These are phyloP conservation scores for Malassezia yamatoensis DNA, from an alignment of 1,284 basidiomycete species.

Conservation along the genomic window DNA sequence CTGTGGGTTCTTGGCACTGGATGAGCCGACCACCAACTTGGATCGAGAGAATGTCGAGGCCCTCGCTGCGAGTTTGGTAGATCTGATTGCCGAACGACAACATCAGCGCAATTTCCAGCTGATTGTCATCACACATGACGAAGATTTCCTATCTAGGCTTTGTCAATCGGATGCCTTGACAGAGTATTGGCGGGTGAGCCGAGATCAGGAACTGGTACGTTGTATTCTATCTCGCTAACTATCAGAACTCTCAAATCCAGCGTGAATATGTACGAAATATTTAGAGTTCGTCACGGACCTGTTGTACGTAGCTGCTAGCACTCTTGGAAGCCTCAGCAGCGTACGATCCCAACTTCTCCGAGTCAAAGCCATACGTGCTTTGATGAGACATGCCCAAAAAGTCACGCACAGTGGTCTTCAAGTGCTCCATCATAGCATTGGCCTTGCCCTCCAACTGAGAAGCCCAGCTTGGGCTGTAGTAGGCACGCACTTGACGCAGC, in stretches of 20 bases:
- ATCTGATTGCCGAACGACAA: constrained; percentile 50
- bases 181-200: constrained; percentile 41
- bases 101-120: constrained; percentile 84
- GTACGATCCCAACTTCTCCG: constrained; percentile 12
- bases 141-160: constrained; percentile 38
- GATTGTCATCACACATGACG: constrained; percentile 64
- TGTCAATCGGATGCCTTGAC: constrained; percentile 37
- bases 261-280: constrained; percentile 8
- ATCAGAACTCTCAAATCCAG: constrained; percentile 9
- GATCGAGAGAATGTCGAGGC: constrained; percentile 95
- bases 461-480: constrained; percentile 25
- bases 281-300: neutral
- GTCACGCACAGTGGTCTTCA: constrained; percentile 7
- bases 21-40: constrained; percentile 95
- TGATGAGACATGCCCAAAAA: constrained; percentile 6
- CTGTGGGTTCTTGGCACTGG: constrained; percentile 90
- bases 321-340: constrained; percentile 3
- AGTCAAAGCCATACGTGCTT: constrained; percentile 6
- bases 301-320: constrained; percentile 8
- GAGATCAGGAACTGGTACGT: constrained; percentile 34
- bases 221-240: no score
- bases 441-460: neutral
- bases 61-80: constrained; percentile 76
- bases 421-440: neutral
- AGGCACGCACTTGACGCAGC: constrained; percentile 39